A percentile compares a stretch with the other conserved stretches of the same genome.
phyloP scores from a whole-genome alignment of 2,329 filamentous ascomycete genomes.

The Aspergillus uvarum region DNA sequence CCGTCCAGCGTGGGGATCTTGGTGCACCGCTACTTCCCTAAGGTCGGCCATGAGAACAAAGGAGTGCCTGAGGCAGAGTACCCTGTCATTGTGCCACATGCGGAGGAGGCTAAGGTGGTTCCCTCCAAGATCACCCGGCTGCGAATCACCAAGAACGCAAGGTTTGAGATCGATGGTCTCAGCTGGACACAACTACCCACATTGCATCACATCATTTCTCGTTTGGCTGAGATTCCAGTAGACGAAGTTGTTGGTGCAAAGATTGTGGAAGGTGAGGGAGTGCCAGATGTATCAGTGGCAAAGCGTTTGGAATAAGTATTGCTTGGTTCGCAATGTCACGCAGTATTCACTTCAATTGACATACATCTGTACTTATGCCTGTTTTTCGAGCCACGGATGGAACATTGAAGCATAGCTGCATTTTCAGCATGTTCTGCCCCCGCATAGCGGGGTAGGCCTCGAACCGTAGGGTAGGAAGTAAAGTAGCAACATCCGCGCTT shows the following conservation, averaged over 20 bases:
- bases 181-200: conserved; percentile 60
- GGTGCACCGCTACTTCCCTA: conserved; percentile 59
- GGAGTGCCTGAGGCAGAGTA: conserved; percentile 58
- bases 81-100: conserved; percentile 41
- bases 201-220: conserved; percentile 57
- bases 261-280: conserved; percentile 56
- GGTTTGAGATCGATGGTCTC: conserved; percentile 49
- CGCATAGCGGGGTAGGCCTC: background rate
- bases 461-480: background rate
- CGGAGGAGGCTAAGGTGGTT: conserved; percentile 35
- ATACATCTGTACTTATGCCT: background rate
- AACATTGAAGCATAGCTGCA: background rate
- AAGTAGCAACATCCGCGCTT: background rate
- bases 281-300: conserved; percentile 37
- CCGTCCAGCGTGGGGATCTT: conserved; percentile 41
- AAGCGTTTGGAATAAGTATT: conserved; percentile 9
- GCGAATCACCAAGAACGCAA: conserved; percentile 39
- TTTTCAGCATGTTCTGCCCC: background rate
- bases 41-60: conserved; percentile 48
- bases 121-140: conserved; percentile 25
- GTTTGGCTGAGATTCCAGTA: conserved; percentile 57
- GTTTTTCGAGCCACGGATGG: background rate
- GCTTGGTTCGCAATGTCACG: background rate
- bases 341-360: background rate
- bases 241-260: conserved; percentile 58